Conservation (phyloP, 1,284 basidiomycete species). For the Irpex sp. region DNA sequence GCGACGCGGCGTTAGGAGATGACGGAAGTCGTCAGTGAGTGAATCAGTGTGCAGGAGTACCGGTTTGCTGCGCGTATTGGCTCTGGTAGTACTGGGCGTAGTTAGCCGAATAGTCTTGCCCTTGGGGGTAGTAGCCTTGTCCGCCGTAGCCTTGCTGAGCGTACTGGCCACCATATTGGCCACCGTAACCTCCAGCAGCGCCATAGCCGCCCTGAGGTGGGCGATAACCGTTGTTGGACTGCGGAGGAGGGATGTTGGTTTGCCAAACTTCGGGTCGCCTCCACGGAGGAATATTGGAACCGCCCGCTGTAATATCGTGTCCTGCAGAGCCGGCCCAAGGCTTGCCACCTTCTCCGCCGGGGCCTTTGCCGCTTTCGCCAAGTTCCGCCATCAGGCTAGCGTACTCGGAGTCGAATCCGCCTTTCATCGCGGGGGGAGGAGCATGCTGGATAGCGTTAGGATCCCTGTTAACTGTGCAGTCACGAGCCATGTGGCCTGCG, state of each 20-base stretch:
- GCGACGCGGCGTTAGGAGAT: conserved; percentile 14
- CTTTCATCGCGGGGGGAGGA: conserved; percentile 46
- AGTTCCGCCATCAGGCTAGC: conserved; percentile 97
- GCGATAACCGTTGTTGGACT: conserved; percentile 37
- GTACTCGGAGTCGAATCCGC: conserved; percentile 95
- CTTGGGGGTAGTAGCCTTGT: conserved; percentile 39
- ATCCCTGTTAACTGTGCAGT: conserved; percentile 86
- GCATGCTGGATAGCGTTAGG: conserved; percentile 45
- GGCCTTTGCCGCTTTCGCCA: conserved; percentile 75
- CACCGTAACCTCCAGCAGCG: conserved; percentile 24
- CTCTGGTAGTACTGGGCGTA: conserved; percentile 82
- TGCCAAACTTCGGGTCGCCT: conserved; percentile 83
- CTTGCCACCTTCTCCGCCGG: conserved; percentile 51
- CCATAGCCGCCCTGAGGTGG: conserved; percentile 36
- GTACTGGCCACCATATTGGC: conserved; percentile 31
- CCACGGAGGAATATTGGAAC: conserved; percentile 82
- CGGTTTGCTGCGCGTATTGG: conserved; percentile 71
- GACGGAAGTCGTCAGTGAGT: conserved; percentile 10
- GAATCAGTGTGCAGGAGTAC: conserved; percentile 44
- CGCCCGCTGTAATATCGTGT: conserved; percentile 74
- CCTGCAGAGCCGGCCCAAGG: conserved; percentile 64
- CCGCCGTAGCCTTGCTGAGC: conserved; percentile 31
- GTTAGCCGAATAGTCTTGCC: conserved; percentile 65
- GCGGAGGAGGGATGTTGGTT: conserved; percentile 40
- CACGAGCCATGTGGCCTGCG: conserved; percentile 95